Base-by-base conservation (phyloP, 345 rosid genomes). In the Hirschfeldia incana region DNA sequence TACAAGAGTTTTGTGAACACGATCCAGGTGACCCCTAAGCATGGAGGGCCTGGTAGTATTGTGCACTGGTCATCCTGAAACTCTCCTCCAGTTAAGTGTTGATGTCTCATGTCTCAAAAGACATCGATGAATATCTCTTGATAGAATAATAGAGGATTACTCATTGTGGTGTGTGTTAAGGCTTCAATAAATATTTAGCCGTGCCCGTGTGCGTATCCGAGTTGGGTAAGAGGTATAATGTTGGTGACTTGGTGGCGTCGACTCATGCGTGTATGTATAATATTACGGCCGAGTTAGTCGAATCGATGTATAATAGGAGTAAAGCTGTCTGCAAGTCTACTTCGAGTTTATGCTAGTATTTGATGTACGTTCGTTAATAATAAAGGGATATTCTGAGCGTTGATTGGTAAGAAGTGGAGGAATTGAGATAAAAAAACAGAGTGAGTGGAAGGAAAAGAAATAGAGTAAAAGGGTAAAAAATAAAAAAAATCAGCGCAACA, bases 11-110 rank as follows among this genome's bases (percentile, higher is more conserved):
- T 82, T 30, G 67, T 42, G 65, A 5, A 67, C 49, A 76, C 67
- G 0, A 10, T 39, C 9, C 66, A 81, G 13, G 78, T 49, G 15
- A 73, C 70, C 13, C 78, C 84, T 59, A 81, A 81, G 39, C 67
- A 69, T 5, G 78, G 16, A 49, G 78, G 30, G 8, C 55, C 59
- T 1, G 78, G 81, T 4, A 32, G 75, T 65, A 28, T 73, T 1
- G 84, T 39, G 16, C 72, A 81, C 16, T 81, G 81, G 78, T 30
- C 82, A 78, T 10, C 86, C 86, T n/a, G 69, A 69, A 8, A 58
- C 75, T 1, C 55, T 77, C 11, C 73, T 80, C 29, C 71, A 77
- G 61, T 70, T 80, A 0, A 17, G 46, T 16, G 29, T 69, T n/a
- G 72, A 80, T 3, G 32, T 84, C 9, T 78, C 78, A 32, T 21